Evolutionary conservation across 1,284 basidiomycete genomes (phyloP), one percentile per base, ranked within the genome.

Genomic region (Tilletia setariae): DNA sequence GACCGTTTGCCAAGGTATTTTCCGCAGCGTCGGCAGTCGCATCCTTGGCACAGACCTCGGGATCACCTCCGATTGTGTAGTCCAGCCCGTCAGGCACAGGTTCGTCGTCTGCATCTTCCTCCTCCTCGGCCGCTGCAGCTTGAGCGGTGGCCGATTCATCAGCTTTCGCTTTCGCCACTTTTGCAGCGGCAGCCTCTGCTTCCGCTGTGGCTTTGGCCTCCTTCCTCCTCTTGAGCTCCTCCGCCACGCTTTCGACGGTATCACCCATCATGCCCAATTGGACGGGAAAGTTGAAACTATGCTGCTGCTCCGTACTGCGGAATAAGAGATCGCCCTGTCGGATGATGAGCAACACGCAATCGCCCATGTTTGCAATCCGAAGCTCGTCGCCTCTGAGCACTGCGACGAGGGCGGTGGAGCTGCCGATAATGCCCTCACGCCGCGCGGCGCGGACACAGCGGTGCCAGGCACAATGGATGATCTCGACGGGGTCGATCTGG

Each of bases 251-350:
- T 62, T 88, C 88, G 19, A 90, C 88, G 15, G 88, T 86, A 1
- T 88, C 88, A 51, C 88, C 79, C 79, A 81, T 86, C 15, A 93
- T 93, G 0, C 92, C 92, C 0, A 96, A 87, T 82, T 94, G 92
- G 6, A 91, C 87, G 0, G 93, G 93, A 61, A 91, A 94, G 82
- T 97, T 97, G 85, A 96, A 95, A 79, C 90, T 84, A 87, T 93
- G 94, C 88, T 94, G 94, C 90, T 96, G 95, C 84, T 97, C 94
- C 67, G 91, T 88, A 59, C 89, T 92, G 49, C 93, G 87, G 88
- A 94, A 96, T 2, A 90, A 88, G 49, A 95, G 87, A 70, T 89
- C 86, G 16, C 90, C 89, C 2, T 87, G 87, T 6, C 93, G 87
- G 32, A 96, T 88, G 49, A 95, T 86, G 86, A 93, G 90, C 25